Evolutionary conservation across 2,329 filamentous ascomycete genomes (phyloP).

Genomic region (Neofusicoccum laricinum): DNA sequence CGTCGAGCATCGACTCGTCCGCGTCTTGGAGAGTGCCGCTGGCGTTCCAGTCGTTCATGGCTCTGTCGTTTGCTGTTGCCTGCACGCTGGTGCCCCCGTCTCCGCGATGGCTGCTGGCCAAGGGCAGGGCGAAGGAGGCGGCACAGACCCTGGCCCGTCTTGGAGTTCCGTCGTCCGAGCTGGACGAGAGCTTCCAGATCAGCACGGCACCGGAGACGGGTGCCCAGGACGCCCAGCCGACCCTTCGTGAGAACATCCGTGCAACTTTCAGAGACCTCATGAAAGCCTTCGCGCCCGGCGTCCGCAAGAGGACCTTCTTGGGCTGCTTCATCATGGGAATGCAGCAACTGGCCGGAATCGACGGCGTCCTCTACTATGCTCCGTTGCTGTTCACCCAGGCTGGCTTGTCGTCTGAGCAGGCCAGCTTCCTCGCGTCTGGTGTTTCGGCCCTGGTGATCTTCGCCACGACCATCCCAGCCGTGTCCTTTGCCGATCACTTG

Average conservation of each 20-base stretch:
- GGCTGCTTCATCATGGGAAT: conserved; percentile 58
- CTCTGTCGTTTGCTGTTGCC: conserved; percentile 38
- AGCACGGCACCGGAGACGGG: neutral
- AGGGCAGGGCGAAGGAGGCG: conserved; percentile 49
- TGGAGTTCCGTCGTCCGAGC: conserved; percentile 31
- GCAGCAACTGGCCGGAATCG: conserved; percentile 61
- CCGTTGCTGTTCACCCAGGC: conserved; percentile 60
- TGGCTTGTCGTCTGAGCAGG: conserved; percentile 52
- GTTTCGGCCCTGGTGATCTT: conserved; percentile 60
- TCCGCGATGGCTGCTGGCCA: conserved; percentile 55
- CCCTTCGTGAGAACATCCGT: conserved; percentile 34
- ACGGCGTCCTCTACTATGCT: conserved; percentile 62
- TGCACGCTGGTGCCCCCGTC: conserved; percentile 53
- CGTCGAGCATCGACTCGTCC: conserved; percentile 44
- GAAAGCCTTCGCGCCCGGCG: conserved; percentile 24
- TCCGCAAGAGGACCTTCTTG: conserved; percentile 36
- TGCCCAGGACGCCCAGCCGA: neutral
- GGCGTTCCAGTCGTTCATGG: conserved; percentile 45
- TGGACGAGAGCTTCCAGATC: conserved; percentile 6
- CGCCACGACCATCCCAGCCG: conserved; percentile 55
- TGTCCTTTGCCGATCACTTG: conserved; percentile 57
- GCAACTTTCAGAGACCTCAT: conserved; percentile 23
- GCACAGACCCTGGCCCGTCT: conserved; percentile 19
- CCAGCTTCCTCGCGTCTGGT: conserved; percentile 60
- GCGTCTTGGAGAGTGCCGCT: conserved; percentile 59